phyloP scores from a whole-genome alignment of 352 stramenopile species.

The Phytophthora pseudosyringae region DNA sequence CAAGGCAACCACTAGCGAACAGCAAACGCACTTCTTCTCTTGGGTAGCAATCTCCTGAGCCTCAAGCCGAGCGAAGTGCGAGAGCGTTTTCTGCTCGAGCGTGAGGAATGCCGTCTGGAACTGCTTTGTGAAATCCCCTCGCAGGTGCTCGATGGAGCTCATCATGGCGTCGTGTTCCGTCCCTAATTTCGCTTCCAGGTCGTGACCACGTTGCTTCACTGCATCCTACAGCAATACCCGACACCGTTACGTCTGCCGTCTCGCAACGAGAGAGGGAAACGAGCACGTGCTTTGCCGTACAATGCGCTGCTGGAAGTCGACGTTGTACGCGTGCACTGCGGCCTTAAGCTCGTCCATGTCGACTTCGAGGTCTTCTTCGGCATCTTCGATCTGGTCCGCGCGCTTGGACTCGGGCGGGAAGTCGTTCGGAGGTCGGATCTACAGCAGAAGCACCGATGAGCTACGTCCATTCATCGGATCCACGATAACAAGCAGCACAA shows the following conservation, averaged over 20 bases:
- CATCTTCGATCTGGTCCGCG: conserved; percentile 72
- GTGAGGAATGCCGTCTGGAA: conserved; percentile 62
- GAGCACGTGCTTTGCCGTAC: conserved; percentile 33
- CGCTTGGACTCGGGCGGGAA: conserved; percentile 79
- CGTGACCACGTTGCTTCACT: conserved; percentile 64
- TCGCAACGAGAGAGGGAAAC: neutral
- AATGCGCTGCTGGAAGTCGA: conserved; percentile 84
- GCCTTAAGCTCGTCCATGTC: conserved; percentile 87
- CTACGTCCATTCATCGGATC: too few species aligned
- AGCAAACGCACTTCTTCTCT: conserved; percentile 50
- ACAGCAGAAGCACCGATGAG: neutral
- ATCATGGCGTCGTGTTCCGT: conserved; percentile 70
- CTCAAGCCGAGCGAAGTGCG: conserved; percentile 69
- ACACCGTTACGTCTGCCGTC: neutral
- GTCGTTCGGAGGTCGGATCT: conserved; percentile 69
- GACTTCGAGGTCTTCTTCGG: conserved; percentile 72
- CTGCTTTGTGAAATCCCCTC: conserved; percentile 46
- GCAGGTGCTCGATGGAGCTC: conserved; percentile 58
- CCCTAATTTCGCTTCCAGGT: conserved; percentile 57
- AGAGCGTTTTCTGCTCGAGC: conserved; percentile 64
- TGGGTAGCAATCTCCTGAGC: conserved; percentile 48
- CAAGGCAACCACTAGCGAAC: too few species aligned
- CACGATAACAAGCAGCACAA: neutral
- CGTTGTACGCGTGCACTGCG: conserved; percentile 82
- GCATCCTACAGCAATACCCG: conserved; percentile 46